A percentile compares a stretch with the other conserved stretches of the same genome.
These are phyloP conservation scores for Flaveria floridana DNA, from an alignment of 140 eudicot genomes.

Conservation along the genomic window DNA sequence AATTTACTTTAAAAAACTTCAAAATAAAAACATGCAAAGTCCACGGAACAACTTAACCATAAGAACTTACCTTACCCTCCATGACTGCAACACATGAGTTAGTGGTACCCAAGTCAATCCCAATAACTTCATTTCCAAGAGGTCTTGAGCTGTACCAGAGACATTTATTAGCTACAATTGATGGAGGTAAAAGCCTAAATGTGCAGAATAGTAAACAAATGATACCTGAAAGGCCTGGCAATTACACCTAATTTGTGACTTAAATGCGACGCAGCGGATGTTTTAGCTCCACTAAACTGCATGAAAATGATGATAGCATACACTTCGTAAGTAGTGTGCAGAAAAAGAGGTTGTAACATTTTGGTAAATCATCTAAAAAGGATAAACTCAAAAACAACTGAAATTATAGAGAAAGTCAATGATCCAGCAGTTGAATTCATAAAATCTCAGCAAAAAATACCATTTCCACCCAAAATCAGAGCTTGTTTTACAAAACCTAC, in stretches of 20 bases:
- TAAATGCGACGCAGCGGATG: constrained; percentile 32
- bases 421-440: neutral
- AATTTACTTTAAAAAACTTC: neutral
- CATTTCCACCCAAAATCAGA: neutral
- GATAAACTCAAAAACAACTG: neutral
- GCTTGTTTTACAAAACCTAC: neutral
- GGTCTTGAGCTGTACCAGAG: constrained; percentile 49
- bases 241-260: constrained; percentile 45
- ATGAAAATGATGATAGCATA: neutral
- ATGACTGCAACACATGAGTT: constrained; percentile 90
- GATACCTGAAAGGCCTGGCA: constrained; percentile 70
- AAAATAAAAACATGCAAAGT: neutral
- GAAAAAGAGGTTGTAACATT: neutral
- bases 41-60: neutral
- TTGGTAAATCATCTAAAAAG: neutral
- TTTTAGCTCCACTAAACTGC: constrained; percentile 55
- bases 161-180: constrained; percentile 3
- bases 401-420: neutral
- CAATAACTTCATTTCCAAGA: constrained; percentile 76
- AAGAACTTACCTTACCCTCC: constrained; percentile 75
- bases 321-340: neutral
- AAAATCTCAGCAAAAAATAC: neutral
- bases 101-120: constrained; percentile 91
- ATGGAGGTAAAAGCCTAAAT: neutral
- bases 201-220: neutral